Percentiles rank a stretch among this genome's conserved stretches.
Evolutionary conservation across 1,284 basidiomycete species (phyloP).

Genomic region (Microbotryum lychnidis-dioicae): DNA sequence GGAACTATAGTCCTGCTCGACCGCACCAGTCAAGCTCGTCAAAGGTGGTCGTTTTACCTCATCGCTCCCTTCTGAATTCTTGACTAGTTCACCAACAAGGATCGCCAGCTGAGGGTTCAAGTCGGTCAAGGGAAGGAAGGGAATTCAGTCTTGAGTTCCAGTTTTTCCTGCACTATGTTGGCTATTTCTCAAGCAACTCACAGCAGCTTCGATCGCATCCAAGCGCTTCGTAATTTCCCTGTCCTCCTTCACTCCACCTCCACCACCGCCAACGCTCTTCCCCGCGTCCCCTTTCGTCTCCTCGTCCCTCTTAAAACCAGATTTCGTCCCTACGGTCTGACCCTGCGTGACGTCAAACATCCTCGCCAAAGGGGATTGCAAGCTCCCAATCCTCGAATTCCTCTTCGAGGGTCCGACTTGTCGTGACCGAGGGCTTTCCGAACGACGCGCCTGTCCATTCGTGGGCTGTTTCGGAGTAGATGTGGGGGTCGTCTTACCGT

Average conservation of each 20-base stretch:
- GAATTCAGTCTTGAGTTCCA: too few species aligned
- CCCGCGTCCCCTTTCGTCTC: neutral
- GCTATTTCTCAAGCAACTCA: neutral
- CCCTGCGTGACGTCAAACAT: neutral
- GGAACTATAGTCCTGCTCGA: conserved; percentile 4
- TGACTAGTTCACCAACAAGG: conserved; percentile 18
- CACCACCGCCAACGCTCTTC: neutral
- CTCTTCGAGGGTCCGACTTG: neutral
- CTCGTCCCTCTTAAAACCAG: neutral
- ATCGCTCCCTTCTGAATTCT: neutral
- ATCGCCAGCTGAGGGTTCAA: conserved; percentile 1
- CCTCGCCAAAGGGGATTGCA: neutral
- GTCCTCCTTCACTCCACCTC: neutral
- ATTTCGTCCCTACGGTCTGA: neutral
- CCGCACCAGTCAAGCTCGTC: conserved; percentile 9
- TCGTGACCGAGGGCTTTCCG: neutral
- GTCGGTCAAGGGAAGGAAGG: neutral
- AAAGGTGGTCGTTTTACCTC: conserved; percentile 1
- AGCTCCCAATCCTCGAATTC: conserved; percentile 3
- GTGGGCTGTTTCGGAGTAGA: neutral
- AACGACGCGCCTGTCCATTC: neutral
- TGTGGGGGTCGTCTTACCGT: neutral
- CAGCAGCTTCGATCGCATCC: conserved; percentile 18
- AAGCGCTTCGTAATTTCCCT: conserved; percentile 9
- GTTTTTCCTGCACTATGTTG: too few species aligned